A percentile compares a stretch with the other conserved stretches of the same genome.
Conservation (phyloP, 495 filamentous ascomycete genomes). For the Parmelia sp. region DNA sequence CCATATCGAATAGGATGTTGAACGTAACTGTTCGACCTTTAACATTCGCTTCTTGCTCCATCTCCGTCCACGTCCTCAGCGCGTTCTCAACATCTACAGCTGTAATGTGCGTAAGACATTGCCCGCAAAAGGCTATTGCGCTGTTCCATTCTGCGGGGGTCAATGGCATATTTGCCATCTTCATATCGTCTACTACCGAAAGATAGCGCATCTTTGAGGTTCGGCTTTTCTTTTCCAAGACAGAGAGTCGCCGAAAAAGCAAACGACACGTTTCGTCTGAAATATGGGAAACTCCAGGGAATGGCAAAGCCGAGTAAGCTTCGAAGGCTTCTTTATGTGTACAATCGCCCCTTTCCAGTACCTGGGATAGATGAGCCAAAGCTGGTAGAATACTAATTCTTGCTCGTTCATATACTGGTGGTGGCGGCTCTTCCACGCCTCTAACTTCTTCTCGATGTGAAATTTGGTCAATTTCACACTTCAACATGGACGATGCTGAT, state of each 20-base stretch:
- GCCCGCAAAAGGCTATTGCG: constrained; percentile 70
- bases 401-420: neutral
- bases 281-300: constrained; percentile 62
- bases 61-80: constrained; percentile 78
- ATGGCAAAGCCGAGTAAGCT: constrained; percentile 55
- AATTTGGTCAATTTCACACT: neutral
- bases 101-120: constrained; percentile 57
- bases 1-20: constrained; percentile 85
- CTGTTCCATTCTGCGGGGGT: constrained; percentile 68
- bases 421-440: neutral
- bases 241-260: constrained; percentile 63
- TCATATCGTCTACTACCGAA: constrained; percentile 75
- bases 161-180: constrained; percentile 56
- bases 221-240: constrained; percentile 49
- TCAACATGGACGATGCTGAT: neutral
- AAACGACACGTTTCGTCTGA: constrained; percentile 49
- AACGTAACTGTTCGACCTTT: constrained; percentile 66
- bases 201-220: constrained; percentile 73
- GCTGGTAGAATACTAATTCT: neutral
- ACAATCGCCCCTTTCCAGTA: constrained; percentile 37
- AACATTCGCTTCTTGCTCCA: constrained; percentile 69
- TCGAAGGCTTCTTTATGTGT: constrained; percentile 52
- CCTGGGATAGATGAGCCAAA: constrained; percentile 38
- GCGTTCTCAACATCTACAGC: constrained; percentile 62
- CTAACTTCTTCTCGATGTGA: neutral